Evolutionary conservation across 208 protist genomes (phyloP), one percentile per base, ranked within the genome.

Genomic region (Acanthamoeba castellanii): DNA sequence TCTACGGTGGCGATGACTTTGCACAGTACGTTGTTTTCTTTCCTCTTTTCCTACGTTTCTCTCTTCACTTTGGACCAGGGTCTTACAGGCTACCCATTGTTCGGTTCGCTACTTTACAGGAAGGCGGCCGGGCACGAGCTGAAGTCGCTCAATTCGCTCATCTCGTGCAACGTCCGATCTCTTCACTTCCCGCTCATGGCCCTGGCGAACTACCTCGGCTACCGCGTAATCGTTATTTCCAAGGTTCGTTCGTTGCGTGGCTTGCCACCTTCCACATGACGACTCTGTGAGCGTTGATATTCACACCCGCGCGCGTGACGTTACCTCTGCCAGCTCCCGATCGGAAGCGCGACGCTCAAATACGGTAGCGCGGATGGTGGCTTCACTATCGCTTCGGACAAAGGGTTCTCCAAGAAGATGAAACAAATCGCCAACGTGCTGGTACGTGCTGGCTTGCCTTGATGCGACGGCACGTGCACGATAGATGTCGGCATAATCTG

Each of bases 131-230:
- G 88, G 5, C 88, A 93, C 34, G 88, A 93, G 47, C 88, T 93
- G 5, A 93, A 93, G 22, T 82, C 92, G 37, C 74, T 94, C 11
- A 94, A 94, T n/a, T 64, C 92, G 34, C 42, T 94, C 45, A 88
- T 94, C 7, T 94, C 92, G 14, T 94, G 92, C 81, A 72, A 72
- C 32, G 59, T 94, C 13, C 92, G 55, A 52, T 76, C 47, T 4
- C 61, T 94, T 25, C 92, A 94, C 22, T 94, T 94, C 74, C 92
- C 92, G n/a, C 92, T 94, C 20, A 94, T 94, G 92, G 88, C 84
- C n/a, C 25, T 93, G 37, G 50, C 50, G 61, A 93, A 93, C 66
- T 93, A 93, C 30, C 88, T 70, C 18, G 88, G 88, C 45, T 78
- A 93, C n/a, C 55, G 88, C 25, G 30, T 93, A 20, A 78, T 93